These are phyloP conservation scores for Ophiostoma fasciatum DNA, from an alignment of 2,329 filamentous ascomycete species.

Conservation along the genomic window DNA sequence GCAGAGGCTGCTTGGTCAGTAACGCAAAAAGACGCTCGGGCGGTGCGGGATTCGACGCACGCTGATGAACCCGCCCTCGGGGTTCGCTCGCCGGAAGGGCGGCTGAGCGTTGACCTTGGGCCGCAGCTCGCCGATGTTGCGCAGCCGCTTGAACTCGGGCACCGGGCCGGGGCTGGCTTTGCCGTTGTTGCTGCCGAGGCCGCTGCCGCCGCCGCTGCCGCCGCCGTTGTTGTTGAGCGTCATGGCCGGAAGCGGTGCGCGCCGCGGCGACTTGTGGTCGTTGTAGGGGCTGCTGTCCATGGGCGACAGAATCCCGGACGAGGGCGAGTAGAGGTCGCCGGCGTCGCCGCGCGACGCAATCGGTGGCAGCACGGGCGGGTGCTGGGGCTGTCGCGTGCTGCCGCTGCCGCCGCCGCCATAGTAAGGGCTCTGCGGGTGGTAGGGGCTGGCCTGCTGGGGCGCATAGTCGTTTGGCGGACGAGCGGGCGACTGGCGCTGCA, in stretches of 20 bases:
- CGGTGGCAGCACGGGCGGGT: slow-evolving; percentile 43
- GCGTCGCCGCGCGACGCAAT: slow-evolving; percentile 43
- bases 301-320: slow-evolving; percentile 47
- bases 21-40: slow-evolving; percentile 5
- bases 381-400: slow-evolving; percentile 37
- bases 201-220: slow-evolving; percentile 1
- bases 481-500: slow-evolving; percentile 63
- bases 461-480: slow-evolving; percentile 44
- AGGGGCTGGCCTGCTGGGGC: slow-evolving; percentile 17
- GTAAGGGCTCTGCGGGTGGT: slow-evolving; percentile 36
- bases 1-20: slow-evolving; percentile 51
- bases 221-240: slow-evolving; percentile 6
- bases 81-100: slow-evolving; percentile 81
- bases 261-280: slow-evolving; percentile 44
- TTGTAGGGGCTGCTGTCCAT: slow-evolving; percentile 53
- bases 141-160: slow-evolving; percentile 74
- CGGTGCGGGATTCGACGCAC: too few species aligned
- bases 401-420: slow-evolving; percentile 53
- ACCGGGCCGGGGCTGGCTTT: slow-evolving; percentile 48
- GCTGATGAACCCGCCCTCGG: slow-evolving; percentile 95
- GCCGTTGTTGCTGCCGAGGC: background rate
- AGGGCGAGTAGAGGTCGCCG: slow-evolving; percentile 38
- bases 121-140: slow-evolving; percentile 56
- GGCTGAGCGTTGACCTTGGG: slow-evolving; percentile 79
- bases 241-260: slow-evolving; percentile 18